Base-by-base conservation (phyloP, 768 basidiomycete genomes). In the Mycena belliarum region DNA sequence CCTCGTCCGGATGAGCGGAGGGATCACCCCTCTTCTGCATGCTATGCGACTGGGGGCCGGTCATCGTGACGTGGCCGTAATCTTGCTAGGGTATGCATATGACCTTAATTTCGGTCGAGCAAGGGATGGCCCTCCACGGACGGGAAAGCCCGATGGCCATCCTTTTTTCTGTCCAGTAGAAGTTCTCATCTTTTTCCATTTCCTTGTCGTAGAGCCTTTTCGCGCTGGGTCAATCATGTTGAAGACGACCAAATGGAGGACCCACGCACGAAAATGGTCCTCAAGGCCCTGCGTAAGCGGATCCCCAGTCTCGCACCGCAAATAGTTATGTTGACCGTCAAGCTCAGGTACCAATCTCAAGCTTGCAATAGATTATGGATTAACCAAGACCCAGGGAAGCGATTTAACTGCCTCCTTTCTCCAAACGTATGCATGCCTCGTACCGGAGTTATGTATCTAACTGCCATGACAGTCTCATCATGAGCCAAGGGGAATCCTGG, bases 401-500 rank as follows among this genome's bases (percentile, higher is more conserved):
- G 88, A 92, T 66, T 80, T 98, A 43, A 89, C 92, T 48, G 91
- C 95, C 5, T 94, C 92, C 0, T 98, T 95, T 72, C 76, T 98
- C 66, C 95, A 98, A 74, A 93, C 93, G 16, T 63, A 48, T 18
- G 21, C 6, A 12, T 24, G 10, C 42, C 37, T n/a, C 24, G 11
- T 35, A 14, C 33, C 33, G 14, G 16, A 35, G 33, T 35, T 15
- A 15, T 15, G 4, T 35, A 15, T 40, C 41, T 43, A 35, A 60
- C 40, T 26, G n/a, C 23, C 15, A 44, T 16, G 5, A 12, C 33
- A 63, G 62, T 20, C 76, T 98, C 33, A 85, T 98, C 64, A 98
- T 98, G 95, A 93, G 91, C 54, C 95, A 97, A 77, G 95, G 95
- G 16, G 91, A 95, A 64, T 82, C 84, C 60, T 97, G 93, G 91